A percentile compares a stretch with the other conserved stretches of the same genome.
These are phyloP conservation scores for Lyophyllum decastes DNA, from an alignment of 768 basidiomycete genomes.

Conservation along the genomic window DNA sequence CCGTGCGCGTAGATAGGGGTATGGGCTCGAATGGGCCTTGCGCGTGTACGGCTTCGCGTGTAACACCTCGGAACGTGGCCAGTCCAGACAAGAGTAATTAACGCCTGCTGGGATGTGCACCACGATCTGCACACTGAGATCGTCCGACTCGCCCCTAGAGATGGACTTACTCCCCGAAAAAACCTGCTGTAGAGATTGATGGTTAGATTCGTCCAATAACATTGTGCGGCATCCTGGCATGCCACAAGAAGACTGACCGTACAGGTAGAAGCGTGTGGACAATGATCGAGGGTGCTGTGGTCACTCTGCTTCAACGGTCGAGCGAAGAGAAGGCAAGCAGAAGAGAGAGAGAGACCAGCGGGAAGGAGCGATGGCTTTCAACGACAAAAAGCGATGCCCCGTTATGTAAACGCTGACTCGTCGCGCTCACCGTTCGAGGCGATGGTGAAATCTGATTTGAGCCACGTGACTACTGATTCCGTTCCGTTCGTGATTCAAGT, in stretches of 20 bases:
- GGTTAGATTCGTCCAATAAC: background rate
- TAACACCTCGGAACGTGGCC: background rate
- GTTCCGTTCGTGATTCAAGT: background rate
- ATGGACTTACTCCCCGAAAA: background rate
- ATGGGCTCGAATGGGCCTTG: background rate
- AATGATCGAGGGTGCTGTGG: background rate
- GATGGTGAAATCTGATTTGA: background rate
- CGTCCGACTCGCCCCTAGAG: background rate
- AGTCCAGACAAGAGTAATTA: background rate
- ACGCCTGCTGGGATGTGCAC: background rate
- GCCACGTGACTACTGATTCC: background rate
- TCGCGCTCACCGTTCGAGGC: background rate
- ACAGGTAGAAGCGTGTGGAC: background rate
- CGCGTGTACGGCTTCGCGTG: conserved; percentile 1
- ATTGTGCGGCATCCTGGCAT: background rate
- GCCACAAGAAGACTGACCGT: background rate
- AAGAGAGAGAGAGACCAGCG: background rate
- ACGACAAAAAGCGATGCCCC: background rate
- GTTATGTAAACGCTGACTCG: background rate
- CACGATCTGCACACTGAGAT: background rate
- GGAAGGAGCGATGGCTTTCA: background rate
- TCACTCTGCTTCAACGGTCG: background rate
- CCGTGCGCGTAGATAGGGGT: background rate
- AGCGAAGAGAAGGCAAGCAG: background rate
- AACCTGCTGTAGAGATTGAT: background rate